A percentile compares a stretch with the other conserved stretches of the same genome.
phyloP scores from a whole-genome alignment of 257 asterid genomes.

The Cordia subcordata region DNA sequence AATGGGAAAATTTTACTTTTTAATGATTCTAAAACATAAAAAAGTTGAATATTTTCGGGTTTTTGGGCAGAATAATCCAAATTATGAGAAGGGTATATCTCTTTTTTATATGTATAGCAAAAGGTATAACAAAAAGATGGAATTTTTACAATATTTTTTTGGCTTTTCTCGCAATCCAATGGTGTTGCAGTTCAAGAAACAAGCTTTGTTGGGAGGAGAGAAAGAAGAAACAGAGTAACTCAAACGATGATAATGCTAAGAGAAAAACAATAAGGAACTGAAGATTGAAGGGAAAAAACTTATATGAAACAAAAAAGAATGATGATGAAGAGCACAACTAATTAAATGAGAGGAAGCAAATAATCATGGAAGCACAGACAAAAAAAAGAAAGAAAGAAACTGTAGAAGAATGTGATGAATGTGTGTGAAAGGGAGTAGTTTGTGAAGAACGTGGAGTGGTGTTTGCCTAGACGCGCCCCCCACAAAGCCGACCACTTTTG shows the following conservation, averaged over 20 bases:
- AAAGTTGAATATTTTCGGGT: conserved; percentile 1
- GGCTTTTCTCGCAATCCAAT: neutral
- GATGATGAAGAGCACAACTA: neutral
- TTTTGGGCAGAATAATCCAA: neutral
- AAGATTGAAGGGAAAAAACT: neutral
- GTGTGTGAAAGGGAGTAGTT: neutral
- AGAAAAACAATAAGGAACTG: neutral
- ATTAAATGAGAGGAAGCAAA: too few species aligned
- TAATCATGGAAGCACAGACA: too few species aligned
- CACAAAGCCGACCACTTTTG: neutral
- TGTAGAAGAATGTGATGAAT: neutral
- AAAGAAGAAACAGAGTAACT: neutral
- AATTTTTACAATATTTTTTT: neutral
- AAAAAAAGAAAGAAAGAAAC: too few species aligned
- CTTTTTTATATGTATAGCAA: neutral
- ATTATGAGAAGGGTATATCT: neutral
- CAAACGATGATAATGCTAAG: neutral
- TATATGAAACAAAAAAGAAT: conserved; percentile 1
- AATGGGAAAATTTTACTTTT: neutral
- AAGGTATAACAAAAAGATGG: neutral
- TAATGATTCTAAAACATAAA: neutral
- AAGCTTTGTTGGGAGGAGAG: neutral
- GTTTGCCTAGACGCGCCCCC: neutral
- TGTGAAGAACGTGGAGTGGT: neutral
- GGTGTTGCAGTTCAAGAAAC: neutral